These are phyloP conservation scores for Erigeron canadensis DNA, from an alignment of 129 eudicot genomes.

Conservation along the genomic window DNA sequence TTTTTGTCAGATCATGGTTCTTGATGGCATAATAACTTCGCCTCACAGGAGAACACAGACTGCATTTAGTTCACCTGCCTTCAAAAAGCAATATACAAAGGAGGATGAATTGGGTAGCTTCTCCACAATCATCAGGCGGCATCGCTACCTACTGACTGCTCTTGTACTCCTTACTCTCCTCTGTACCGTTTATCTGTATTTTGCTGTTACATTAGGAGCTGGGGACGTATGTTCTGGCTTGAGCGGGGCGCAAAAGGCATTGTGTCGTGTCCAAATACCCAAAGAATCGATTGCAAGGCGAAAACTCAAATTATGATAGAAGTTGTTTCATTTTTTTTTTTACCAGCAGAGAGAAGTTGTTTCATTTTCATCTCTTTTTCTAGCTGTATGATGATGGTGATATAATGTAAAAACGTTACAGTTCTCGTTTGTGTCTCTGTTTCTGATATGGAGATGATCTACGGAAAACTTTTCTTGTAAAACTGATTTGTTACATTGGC, in stretches of 20 bases:
- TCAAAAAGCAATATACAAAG: conserved; percentile 42
- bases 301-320: conserved; percentile 47
- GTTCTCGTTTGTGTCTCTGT: neutral
- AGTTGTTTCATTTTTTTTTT: neutral
- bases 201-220: conserved; percentile 77
- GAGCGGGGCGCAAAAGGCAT: conserved; percentile 51
- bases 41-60: conserved; percentile 78
- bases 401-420: neutral
- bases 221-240: conserved; percentile 56
- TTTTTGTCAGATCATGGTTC: conserved; percentile 41
- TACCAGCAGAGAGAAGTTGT: too few species aligned
- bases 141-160: conserved; percentile 83
- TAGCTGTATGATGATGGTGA: neutral
- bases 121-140: conserved; percentile 61
- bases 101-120: conserved; percentile 68
- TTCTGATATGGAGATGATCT: too few species aligned
- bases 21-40: conserved; percentile 64
- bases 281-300: conserved; percentile 54
- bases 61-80: conserved; percentile 53
- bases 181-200: conserved; percentile 82
- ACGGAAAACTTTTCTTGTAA: neutral
- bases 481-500: neutral
- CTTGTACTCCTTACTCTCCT: conserved; percentile 67
- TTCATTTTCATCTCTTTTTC: neutral
- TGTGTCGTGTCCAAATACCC: conserved; percentile 53